Evolutionary conservation across 106 monocot genomes (phyloP).

Genomic region (Allium fistulosum): DNA sequence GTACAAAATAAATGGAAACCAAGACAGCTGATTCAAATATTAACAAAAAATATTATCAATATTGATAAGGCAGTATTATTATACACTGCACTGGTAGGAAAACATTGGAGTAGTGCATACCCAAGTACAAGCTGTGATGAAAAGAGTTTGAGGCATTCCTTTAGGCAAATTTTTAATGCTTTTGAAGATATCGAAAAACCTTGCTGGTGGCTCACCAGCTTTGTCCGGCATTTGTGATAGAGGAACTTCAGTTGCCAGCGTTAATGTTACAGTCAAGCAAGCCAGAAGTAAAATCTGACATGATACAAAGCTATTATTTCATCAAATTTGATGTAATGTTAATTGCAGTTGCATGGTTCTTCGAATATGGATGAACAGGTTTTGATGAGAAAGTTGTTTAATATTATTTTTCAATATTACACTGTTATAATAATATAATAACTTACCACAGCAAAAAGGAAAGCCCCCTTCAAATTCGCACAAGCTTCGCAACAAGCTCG

Average conservation of each 20-base stretch:
- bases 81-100: background rate
- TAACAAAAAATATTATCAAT: too few relatives aligned
- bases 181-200: slow-evolving; percentile 19
- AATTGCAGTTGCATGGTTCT: background rate
- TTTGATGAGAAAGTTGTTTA: background rate
- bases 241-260: slow-evolving; percentile 39
- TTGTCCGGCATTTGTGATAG: slow-evolving; percentile 6
- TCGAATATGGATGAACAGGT: background rate
- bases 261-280: slow-evolving; percentile 35
- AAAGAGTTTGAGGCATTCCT: slow-evolving; percentile 56
- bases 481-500: background rate
- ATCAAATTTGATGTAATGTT: background rate
- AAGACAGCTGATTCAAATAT: slow-evolving; percentile 43
- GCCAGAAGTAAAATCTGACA: slow-evolving; percentile 42
- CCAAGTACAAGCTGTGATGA: slow-evolving; percentile 61
- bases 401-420: background rate
- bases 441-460: background rate
- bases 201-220: background rate
- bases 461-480: background rate
- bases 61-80: too few relatives aligned
- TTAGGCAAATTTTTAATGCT: slow-evolving; percentile 51
- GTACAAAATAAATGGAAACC: slow-evolving; percentile 94
- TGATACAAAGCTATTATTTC: background rate
- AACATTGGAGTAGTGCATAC: slow-evolving; percentile 14
- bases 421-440: background rate